Evolutionary conservation across 2,329 filamentous ascomycete genomes (phyloP).

Genomic region (Hypoxylon sp.): DNA sequence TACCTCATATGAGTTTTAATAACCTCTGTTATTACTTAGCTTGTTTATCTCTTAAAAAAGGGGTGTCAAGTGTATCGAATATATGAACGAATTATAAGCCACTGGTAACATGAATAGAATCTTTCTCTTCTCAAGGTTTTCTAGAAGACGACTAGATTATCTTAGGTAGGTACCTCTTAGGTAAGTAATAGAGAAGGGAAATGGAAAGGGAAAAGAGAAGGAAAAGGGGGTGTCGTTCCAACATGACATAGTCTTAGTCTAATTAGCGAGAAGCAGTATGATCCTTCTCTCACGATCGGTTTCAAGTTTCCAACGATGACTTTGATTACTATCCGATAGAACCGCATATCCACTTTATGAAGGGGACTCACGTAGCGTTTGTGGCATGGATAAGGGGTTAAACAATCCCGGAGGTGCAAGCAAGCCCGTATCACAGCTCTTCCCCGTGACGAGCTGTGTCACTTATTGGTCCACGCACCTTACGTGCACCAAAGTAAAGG

Average conservation of each 20-base stretch:
- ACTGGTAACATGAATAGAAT: no score
- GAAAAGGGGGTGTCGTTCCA: not conserved
- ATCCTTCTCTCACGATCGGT: not conserved
- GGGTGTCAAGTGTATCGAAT: not conserved
- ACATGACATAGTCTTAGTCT: not conserved
- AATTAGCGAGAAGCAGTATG: not conserved
- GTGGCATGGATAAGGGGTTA: not conserved
- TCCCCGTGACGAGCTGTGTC: not conserved
- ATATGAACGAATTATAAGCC: no score
- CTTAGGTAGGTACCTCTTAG: no score
- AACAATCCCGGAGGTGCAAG: not conserved
- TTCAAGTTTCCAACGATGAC: not conserved
- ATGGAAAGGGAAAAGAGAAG: not conserved
- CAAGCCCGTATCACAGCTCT: not conserved
- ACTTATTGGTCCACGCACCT: not conserved
- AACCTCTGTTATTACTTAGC: no score
- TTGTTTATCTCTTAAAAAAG: not conserved
- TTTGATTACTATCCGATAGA: not conserved
- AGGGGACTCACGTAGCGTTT: not conserved
- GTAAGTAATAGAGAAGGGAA: not conserved
- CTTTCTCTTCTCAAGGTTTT: no score
- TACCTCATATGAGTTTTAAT: not conserved
- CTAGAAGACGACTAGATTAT: no score
- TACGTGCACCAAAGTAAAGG: not conserved
- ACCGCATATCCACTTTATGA: not conserved